Evolutionary conservation across 2,329 filamentous ascomycete species (phyloP).

Genomic region (Paecilomyces dactylethromorphus): DNA sequence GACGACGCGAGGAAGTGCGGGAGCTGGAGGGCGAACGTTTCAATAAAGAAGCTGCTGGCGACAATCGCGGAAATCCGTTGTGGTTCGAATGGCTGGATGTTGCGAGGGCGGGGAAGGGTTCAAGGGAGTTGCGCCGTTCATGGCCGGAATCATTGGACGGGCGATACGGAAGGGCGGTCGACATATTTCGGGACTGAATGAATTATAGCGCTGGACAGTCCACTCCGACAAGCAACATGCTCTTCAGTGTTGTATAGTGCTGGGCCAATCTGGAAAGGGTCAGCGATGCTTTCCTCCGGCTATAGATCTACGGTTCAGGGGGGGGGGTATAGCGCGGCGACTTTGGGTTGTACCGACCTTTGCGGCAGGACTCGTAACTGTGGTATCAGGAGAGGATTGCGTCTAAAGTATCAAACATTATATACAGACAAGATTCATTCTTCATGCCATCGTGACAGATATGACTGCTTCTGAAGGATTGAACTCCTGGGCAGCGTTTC

Average conservation of each 20-base stretch:
- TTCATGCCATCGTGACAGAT: background rate
- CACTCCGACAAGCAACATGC: background rate
- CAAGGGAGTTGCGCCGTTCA: constrained; percentile 51
- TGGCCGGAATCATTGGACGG: constrained; percentile 31
- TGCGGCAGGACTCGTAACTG: background rate
- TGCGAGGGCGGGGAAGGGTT: constrained; percentile 52
- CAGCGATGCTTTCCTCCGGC: background rate
- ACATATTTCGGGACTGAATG: constrained; percentile 21
- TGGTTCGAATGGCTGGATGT: constrained; percentile 31
- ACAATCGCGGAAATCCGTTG: constrained; percentile 51
- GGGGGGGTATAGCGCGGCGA: background rate
- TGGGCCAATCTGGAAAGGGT: background rate
- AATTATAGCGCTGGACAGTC: constrained; percentile 10
- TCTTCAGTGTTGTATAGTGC: background rate
- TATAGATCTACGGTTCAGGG: background rate
- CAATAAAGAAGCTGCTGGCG: constrained; percentile 53
- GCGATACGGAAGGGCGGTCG: constrained; percentile 30
- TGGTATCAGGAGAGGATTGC: background rate
- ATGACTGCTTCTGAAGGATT: background rate
- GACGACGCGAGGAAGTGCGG: constrained; percentile 28
- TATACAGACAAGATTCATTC: constrained; percentile 1
- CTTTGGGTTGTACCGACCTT: background rate
- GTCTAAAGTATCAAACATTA: background rate
- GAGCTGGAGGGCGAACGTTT: constrained; percentile 45
- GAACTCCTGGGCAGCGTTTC: background rate